Evolutionary conservation across 768 basidiomycete genomes (phyloP).

Genomic region (Podaxis sp.): DNA sequence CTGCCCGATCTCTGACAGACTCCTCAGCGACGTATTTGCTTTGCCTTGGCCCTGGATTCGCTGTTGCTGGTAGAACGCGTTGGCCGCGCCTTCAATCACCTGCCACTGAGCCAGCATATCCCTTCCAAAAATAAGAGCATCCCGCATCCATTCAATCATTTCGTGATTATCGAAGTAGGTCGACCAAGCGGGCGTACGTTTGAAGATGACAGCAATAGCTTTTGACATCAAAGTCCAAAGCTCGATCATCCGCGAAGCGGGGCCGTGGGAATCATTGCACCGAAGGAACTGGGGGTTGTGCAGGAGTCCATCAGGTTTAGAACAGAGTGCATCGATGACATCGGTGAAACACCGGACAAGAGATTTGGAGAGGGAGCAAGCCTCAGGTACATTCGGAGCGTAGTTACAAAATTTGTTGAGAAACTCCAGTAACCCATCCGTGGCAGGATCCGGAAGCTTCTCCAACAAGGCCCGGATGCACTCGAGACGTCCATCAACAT

Average conservation of each 20-base stretch:
- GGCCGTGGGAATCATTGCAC: conserved; percentile 40
- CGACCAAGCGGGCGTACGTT: conserved; percentile 82
- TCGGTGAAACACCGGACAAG: conserved; percentile 93
- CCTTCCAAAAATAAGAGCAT: conserved; percentile 90
- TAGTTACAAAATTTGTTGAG: conserved; percentile 64
- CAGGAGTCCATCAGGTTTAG: conserved; percentile 68
- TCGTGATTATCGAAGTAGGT: conserved; percentile 72
- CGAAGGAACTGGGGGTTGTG: conserved; percentile 54
- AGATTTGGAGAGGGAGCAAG: conserved; percentile 84
- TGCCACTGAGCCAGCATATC: conserved; percentile 82
- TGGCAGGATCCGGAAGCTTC: conserved; percentile 60
- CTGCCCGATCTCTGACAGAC: conserved; percentile 57
- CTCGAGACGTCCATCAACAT: conserved; percentile 86
- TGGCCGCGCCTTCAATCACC: conserved; percentile 71
- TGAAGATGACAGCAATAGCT: conserved; percentile 82
- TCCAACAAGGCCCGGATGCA: conserved; percentile 80
- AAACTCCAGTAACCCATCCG: conserved; percentile 72
- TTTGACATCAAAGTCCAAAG: conserved; percentile 85
- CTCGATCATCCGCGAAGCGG: conserved; percentile 55
- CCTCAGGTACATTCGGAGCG: conserved; percentile 72
- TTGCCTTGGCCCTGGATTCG: conserved; percentile 23
- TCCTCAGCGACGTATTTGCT: conserved; percentile 32
- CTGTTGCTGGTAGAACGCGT: conserved; percentile 24
- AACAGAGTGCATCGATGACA: conserved; percentile 85
- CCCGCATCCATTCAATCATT: conserved; percentile 98